A percentile compares a stretch with the other conserved stretches of the same genome.
phyloP scores from a whole-genome alignment of 1,139 yeast species.

The Saccharomyces hybrid region DNA sequence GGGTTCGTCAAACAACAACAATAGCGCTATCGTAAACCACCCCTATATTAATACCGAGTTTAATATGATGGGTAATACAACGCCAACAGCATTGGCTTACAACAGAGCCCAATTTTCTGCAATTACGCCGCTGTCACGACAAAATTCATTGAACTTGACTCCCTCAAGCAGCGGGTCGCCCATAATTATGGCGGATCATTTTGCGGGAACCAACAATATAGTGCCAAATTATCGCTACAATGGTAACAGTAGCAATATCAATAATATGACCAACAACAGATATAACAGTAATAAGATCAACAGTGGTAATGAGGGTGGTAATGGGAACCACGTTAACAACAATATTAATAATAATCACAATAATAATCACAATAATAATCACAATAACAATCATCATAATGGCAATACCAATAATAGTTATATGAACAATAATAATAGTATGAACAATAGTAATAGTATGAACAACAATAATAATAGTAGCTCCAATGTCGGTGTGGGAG shows the following conservation, averaged over 20 bases:
- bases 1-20: neutral
- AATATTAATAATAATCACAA: slow-evolving; percentile 5
- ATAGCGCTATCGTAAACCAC: neutral
- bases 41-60: neutral
- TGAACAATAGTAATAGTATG: slow-evolving; percentile 6
- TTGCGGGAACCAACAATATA: neutral
- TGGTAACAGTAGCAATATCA: slow-evolving; percentile 4
- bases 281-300: slow-evolving; percentile 1
- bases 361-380: slow-evolving; percentile 5
- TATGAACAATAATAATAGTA: slow-evolving; percentile 8
- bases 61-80: neutral
- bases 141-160: neutral
- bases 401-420: slow-evolving; percentile 8
- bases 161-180: neutral
- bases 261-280: slow-evolving; percentile 1
- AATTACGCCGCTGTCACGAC: neutral
- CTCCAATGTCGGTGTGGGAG: slow-evolving; percentile 12
- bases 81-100: neutral
- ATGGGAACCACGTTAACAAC: neutral
- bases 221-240: slow-evolving; percentile 1
- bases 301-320: neutral
- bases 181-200: neutral
- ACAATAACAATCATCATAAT: neutral
- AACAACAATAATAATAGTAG: slow-evolving; percentile 7
- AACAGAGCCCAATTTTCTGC: neutral